Percentiles rank a stretch among this genome's conserved stretches.
Conservation (phyloP, 495 filamentous ascomycete species). For the Penicillium flavigenum region DNA sequence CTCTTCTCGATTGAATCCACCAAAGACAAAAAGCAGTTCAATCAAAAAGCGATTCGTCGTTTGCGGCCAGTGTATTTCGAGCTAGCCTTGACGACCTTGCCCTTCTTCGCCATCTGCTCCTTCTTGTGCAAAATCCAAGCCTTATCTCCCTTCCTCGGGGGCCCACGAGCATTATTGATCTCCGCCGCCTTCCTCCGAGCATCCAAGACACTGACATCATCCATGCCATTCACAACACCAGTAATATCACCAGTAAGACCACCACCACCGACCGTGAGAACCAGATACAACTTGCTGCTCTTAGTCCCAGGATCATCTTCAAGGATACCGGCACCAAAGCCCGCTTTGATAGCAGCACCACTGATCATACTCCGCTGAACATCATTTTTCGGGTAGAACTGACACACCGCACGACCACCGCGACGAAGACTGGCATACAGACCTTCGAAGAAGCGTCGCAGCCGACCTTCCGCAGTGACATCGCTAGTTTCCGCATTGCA, state of each 20-base stretch:
- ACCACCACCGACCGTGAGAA: conserved; percentile 83
- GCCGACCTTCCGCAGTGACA: conserved; percentile 69
- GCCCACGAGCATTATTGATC: conserved; percentile 47
- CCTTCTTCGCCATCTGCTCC: conserved; percentile 90
- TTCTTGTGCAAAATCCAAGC: conserved; percentile 94
- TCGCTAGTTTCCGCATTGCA: conserved; percentile 92
- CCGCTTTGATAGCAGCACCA: conserved; percentile 81
- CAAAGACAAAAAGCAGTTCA: not conserved
- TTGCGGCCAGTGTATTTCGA: conserved; percentile 93
- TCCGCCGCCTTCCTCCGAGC: conserved; percentile 55
- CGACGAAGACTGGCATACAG: conserved; percentile 80
- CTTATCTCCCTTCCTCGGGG: conserved; percentile 72
- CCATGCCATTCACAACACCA: conserved; percentile 80
- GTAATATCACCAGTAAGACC: conserved; percentile 80
- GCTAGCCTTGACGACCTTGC: conserved; percentile 85
- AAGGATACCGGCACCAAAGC: conserved; percentile 90
- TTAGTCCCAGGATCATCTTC: conserved; percentile 97
- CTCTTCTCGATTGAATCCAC: not conserved
- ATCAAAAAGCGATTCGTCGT: conserved; percentile 60
- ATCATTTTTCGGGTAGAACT: conserved; percentile 98
- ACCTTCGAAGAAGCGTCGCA: conserved; percentile 87
- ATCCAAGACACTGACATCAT: conserved; percentile 80
- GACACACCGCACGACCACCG: conserved; percentile 88
- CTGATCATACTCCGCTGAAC: conserved; percentile 89
- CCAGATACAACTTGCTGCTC: conserved; percentile 90